A percentile compares a stretch with the other conserved stretches of the same genome.
Conservation (phyloP, 441 rosid species). For the Kokia cookei region DNA sequence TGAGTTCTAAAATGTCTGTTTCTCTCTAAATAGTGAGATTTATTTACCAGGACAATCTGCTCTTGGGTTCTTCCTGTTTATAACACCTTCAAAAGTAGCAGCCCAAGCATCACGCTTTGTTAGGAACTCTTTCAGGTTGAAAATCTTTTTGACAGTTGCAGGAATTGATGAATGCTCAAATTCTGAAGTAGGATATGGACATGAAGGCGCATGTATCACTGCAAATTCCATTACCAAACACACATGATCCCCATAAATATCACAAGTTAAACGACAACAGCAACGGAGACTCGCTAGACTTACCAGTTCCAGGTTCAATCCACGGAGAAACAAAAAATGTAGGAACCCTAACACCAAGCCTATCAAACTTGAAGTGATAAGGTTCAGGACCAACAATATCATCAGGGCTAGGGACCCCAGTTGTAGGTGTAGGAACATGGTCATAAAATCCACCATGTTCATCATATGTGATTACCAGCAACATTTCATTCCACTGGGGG, state of each 20-base stretch:
- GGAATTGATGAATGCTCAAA: constrained; percentile 89
- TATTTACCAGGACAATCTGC: constrained; percentile 67
- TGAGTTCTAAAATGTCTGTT: not conserved
- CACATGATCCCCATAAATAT: too few species aligned
- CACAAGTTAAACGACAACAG: not conserved
- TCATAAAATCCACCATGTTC: constrained; percentile 97
- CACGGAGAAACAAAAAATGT: constrained; percentile 79
- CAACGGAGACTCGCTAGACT: not conserved
- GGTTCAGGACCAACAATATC: constrained; percentile 66
- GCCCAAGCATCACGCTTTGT: constrained; percentile 99
- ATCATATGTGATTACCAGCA: constrained; percentile 61
- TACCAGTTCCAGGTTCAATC: constrained; percentile 83
- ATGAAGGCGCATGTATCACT: constrained; percentile 63
- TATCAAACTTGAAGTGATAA: constrained; percentile 64
- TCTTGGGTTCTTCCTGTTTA: constrained; percentile 54
- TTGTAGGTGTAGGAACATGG: constrained; percentile 78
- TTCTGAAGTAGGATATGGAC: constrained; percentile 70
- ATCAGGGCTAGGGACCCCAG: constrained; percentile 78
- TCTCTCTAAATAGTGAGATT: not conserved
- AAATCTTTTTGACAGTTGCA: constrained; percentile 74
- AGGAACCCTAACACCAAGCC: constrained; percentile 90
- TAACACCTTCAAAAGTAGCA: constrained; percentile 60
- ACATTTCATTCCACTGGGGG: constrained; percentile 77
- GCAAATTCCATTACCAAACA: not conserved
- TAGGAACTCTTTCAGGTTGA: constrained; percentile 65